A percentile compares a stretch with the other conserved stretches of the same genome.
phyloP scores from a whole-genome alignment of 78 protist genomes.

The Tieghemostelium lacteum region DNA sequence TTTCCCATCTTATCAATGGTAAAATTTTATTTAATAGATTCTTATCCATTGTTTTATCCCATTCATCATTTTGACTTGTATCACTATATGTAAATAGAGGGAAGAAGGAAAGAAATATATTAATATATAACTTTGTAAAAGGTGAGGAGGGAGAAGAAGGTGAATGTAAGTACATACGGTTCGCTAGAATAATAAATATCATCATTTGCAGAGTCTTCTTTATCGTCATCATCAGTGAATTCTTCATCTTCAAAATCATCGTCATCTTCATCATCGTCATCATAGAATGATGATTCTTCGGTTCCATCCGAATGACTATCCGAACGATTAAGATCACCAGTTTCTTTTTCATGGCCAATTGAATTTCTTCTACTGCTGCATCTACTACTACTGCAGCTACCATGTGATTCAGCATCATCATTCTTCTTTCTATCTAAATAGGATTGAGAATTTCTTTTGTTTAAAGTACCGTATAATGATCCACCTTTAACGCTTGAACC shows the following conservation, averaged over 20 bases:
- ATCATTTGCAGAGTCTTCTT: conserved; percentile 75
- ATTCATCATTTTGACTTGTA: conserved; percentile 19
- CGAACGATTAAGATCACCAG: conserved; percentile 27
- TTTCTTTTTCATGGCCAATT: conserved; percentile 31
- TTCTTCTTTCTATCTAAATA: not conserved
- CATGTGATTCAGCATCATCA: conserved; percentile 47
- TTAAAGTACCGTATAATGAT: not conserved
- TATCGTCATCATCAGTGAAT: conserved; percentile 73
- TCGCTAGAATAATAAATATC: conserved; percentile 44
- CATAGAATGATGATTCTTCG: conserved; percentile 25
- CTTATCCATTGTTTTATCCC: conserved; percentile 53
- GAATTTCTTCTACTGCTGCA: conserved; percentile 72
- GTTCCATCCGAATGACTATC: conserved; percentile 51
- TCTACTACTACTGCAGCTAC: conserved; percentile 72
- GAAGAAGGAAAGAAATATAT: not conserved
- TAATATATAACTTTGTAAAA: too few species aligned
- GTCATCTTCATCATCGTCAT: conserved; percentile 20
- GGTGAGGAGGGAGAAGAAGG: too few species aligned
- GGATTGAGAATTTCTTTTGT: conserved; percentile 16
- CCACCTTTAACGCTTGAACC: not conserved
- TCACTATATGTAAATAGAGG: conserved; percentile 5
- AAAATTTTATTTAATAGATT: conserved; percentile 56
- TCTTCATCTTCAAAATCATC: conserved; percentile 43
- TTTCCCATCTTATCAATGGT: conserved; percentile 77
- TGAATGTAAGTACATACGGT: conserved; percentile 5